Conservation (phyloP, 306 rosid species). For the Comarum palustre region DNA sequence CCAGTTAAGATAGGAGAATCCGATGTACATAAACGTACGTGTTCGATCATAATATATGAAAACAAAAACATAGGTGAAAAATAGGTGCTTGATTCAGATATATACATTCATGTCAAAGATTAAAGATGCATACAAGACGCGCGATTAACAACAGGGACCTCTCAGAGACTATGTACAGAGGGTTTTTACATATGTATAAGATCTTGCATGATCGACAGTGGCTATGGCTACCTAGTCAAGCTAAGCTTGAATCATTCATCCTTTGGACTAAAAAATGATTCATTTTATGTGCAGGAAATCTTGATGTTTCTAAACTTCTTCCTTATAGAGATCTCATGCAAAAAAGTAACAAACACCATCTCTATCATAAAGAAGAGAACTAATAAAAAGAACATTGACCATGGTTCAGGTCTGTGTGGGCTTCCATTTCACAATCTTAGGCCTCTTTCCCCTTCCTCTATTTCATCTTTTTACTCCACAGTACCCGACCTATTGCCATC, state of each 20-base stretch:
- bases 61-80: background rate
- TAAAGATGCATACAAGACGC: background rate
- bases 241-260: slow-evolving; percentile 4
- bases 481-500: background rate
- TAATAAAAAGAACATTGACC: background rate
- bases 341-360: no score
- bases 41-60: no score
- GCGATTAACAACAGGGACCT: background rate
- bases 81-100: background rate
- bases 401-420: background rate
- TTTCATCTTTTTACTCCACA: background rate
- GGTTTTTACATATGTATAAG: background rate
- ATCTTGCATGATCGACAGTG: background rate
- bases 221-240: background rate
- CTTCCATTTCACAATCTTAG: background rate
- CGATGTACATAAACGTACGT: no score
- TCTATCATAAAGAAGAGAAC: no score
- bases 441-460: background rate
- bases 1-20: background rate
- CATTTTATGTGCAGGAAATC: slow-evolving; percentile 8
- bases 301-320: no score
- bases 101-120: background rate
- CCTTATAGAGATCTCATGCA: no score
- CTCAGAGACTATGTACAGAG: background rate
- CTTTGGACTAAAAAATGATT: background rate